Evolutionary conservation across 345 rosid species (phyloP), one percentile per base, ranked within the genome.

Genomic region (Syzygium aqueum): DNA sequence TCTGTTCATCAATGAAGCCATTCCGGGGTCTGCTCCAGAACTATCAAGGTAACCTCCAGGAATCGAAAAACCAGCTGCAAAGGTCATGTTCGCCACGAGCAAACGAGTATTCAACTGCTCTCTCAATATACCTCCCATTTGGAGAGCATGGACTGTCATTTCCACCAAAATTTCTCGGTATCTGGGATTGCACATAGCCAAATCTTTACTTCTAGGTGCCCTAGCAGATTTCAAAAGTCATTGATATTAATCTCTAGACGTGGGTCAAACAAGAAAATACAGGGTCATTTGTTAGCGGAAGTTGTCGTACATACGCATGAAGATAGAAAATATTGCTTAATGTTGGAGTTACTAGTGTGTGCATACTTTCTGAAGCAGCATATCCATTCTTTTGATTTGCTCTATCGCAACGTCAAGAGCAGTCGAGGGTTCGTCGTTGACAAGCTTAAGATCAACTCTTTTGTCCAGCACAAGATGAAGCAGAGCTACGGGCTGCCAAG

Each of bases 101-200:
- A n/a, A 2, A 3, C 33, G 33, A 5, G 0, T 27, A 61, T 61
- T 27, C 16, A 61, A 1, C 17, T 0, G 33, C 1, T 61, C 3
- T 17, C 13, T 27, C 67, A 61, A 61, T n/a, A 0, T 7, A 1
- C 33, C 67, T 27, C 67, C 67, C 16, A 2, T 3, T 61, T 61
- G 33, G 30, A 61, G 67, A 61, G 30, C 30, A 1, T 2, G 30
- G 16, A 61, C 1, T 5, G 3, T 1, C 33, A 3, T n/a, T 27
- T 57, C 65, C 25, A 33, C 67, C 30, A 61, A 27, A n/a, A 61
- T 61, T 61, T n/a, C 33, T 27, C 1, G 1, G 67, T 27, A 30
- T 16, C 67, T n/a, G 1, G 30, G 67, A 30, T 61, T 61, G 33
- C 17, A 5, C 33, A 5, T 27, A 6, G 30, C 67, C 67, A 61